These are phyloP conservation scores for Auriscalpium microsporum DNA, from an alignment of 768 basidiomycete genomes.

Conservation along the genomic window DNA sequence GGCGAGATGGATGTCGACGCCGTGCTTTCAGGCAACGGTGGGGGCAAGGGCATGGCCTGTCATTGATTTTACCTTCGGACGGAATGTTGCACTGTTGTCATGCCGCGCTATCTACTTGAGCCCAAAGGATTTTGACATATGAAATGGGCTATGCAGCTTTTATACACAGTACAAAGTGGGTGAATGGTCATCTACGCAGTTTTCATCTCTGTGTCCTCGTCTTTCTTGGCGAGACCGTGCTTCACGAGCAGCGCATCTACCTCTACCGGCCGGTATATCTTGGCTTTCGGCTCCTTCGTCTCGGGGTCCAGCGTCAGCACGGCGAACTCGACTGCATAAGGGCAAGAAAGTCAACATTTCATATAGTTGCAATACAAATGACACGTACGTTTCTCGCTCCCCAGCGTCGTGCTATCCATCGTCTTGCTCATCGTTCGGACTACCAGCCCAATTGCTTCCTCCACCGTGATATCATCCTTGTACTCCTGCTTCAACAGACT, in stretches of 20 bases:
- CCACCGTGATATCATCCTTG: conserved; percentile 86
- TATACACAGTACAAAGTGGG: not conserved
- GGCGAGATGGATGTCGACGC: conserved; percentile 54
- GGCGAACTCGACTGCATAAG: conserved; percentile 80
- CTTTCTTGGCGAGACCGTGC: conserved; percentile 82
- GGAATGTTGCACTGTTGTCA: too few species aligned
- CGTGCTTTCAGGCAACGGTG: conserved; percentile 34
- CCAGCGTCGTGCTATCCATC: conserved; percentile 96
- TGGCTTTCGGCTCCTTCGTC: conserved; percentile 75
- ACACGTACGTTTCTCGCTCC: conserved; percentile 86
- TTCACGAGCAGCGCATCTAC: conserved; percentile 74
- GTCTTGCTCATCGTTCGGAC: conserved; percentile 98
- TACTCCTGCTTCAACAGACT: conserved; percentile 97
- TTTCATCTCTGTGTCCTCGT: conserved; percentile 77
- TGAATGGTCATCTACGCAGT: conserved; percentile 25
- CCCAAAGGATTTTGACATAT: too few species aligned
- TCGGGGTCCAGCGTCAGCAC: conserved; percentile 78
- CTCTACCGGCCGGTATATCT: conserved; percentile 85
- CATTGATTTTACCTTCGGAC: conserved; percentile 36
- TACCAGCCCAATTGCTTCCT: conserved; percentile 88
- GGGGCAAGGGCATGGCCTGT: conserved; percentile 67
- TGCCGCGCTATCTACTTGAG: too few species aligned
- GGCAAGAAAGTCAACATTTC: not conserved
- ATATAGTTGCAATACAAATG: conserved; percentile 4
- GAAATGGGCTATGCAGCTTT: not conserved